A percentile compares a stretch with the other conserved stretches of the same genome.
Conservation (phyloP, 2,329 filamentous ascomycete genomes). For the Fusarium sarcochroum region DNA sequence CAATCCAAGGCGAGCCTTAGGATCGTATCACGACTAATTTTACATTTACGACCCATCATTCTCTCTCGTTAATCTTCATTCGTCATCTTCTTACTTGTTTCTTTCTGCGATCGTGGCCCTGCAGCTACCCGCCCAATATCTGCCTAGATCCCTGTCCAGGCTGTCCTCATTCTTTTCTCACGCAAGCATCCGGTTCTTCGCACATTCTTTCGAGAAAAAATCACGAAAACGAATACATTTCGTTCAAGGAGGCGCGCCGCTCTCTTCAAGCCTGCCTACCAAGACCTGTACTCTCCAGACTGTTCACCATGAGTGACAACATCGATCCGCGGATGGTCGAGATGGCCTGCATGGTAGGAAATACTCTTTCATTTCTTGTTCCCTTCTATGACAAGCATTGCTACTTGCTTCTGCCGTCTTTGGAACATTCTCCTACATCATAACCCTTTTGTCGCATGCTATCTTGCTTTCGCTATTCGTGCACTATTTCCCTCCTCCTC, state of each 20-base stretch:
- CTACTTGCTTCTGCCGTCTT: too few relatives aligned
- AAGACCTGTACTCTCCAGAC: not conserved
- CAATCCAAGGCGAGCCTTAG: not conserved
- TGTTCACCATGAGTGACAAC: conserved; percentile 33
- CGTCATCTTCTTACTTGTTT: not conserved
- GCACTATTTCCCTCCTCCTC: not conserved
- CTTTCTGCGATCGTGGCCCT: not conserved
- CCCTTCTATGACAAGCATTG: not conserved
- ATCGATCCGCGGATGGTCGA: conserved; percentile 2
- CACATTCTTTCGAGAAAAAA: not conserved
- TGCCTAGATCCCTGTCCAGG: too few relatives aligned
- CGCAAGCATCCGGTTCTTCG: not conserved
- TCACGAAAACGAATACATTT: not conserved
- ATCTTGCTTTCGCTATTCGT: not conserved
- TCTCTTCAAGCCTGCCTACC: too few relatives aligned
- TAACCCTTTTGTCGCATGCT: too few relatives aligned
- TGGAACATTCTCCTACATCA: not conserved
- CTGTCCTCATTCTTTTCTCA: conserved; percentile 4
- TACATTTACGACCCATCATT: not conserved
- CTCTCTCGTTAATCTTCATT: not conserved
- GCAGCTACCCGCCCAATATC: not conserved
- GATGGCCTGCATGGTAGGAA: conserved; percentile 41
- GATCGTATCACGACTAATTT: not conserved
- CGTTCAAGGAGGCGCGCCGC: too few relatives aligned
- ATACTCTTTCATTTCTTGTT: not conserved